phyloP scores from a whole-genome alignment of 768 basidiomycete genomes.

The Myochromella boudieri region DNA sequence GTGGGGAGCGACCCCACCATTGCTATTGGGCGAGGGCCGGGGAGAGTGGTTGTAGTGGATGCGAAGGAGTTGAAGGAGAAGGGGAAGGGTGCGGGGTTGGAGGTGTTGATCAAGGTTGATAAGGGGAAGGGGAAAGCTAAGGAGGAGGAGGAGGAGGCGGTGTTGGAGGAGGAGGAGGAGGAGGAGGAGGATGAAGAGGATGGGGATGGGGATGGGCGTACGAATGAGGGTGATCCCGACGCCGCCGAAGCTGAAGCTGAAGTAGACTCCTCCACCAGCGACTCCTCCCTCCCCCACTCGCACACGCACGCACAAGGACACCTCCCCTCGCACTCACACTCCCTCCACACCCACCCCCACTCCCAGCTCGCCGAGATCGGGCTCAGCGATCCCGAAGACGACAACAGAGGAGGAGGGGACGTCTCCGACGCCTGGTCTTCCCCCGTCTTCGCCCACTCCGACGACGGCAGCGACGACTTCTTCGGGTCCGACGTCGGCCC shows the following conservation, averaged over 20 bases:
- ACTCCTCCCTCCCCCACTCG: background rate
- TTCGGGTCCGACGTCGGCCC: slow-evolving; percentile 8
- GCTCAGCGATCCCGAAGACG: background rate
- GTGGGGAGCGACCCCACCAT: too few relatives aligned
- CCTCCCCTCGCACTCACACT: background rate
- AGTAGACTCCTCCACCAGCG: background rate
- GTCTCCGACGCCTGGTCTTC: slow-evolving; percentile 33
- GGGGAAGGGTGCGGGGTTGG: background rate
- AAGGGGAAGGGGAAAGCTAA: background rate
- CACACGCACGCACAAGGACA: background rate
- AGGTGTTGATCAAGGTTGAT: background rate
- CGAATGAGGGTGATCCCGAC: slow-evolving; percentile 9
- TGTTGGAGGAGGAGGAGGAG: background rate
- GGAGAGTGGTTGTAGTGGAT: background rate
- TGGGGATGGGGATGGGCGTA: slow-evolving; percentile 8
- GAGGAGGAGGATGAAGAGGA: background rate
- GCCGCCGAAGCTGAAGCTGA: slow-evolving; percentile 5
- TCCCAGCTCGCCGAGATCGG: slow-evolving; percentile 1
- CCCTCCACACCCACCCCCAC: slow-evolving; percentile 5
- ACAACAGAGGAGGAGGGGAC: background rate
- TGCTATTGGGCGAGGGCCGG: too few relatives aligned
- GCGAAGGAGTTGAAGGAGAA: background rate
- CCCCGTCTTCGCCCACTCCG: slow-evolving; percentile 40
- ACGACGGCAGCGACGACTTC: slow-evolving; percentile 15
- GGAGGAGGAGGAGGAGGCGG: background rate